These are phyloP conservation scores for Singerocomus rubriflavus DNA, from an alignment of 1,284 basidiomycete genomes.

Conservation along the genomic window DNA sequence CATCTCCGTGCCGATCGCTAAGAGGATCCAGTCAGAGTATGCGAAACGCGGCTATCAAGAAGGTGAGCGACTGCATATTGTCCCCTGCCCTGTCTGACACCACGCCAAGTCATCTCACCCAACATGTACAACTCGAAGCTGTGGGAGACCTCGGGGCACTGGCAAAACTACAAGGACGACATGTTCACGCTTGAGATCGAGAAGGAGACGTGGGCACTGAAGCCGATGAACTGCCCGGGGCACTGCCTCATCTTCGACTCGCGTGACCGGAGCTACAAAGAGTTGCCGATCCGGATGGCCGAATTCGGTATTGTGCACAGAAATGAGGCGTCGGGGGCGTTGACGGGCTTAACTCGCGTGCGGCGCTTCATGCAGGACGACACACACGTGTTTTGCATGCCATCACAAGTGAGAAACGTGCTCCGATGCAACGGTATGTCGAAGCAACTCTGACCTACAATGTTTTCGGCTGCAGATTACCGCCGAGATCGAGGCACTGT, in stretches of 20 bases:
- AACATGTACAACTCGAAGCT: constrained; percentile 98
- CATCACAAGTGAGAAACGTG: constrained; percentile 68
- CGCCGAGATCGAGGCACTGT: constrained; percentile 82
- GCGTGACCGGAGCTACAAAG: constrained; percentile 91
- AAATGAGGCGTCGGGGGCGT: constrained; percentile 94
- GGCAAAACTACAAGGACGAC: constrained; percentile 97
- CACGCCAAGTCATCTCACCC: constrained; percentile 81
- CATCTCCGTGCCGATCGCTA: not conserved
- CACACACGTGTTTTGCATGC: constrained; percentile 96
- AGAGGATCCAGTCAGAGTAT: constrained; percentile 63
- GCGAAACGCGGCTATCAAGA: constrained; percentile 87
- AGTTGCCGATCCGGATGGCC: constrained; percentile 95
- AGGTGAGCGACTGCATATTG: constrained; percentile 39
- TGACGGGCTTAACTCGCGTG: constrained; percentile 93
- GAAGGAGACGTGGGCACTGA: constrained; percentile 92
- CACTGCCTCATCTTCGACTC: constrained; percentile 97
- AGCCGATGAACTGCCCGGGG: constrained; percentile 99
- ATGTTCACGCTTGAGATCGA: constrained; percentile 96
- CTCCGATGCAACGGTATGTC: not conserved
- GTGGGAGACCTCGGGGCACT: constrained; percentile 98
- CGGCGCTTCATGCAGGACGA: constrained; percentile 97
- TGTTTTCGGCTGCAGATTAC: constrained; percentile 58
- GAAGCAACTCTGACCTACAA: not conserved
- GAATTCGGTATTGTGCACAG: constrained; percentile 98
- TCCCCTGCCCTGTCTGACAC: constrained; percentile 8